A percentile compares a stretch with the other conserved stretches of the same genome.
These are phyloP conservation scores for Stephania yunnanensis DNA, from an alignment of 164 flowering plant genomes.

Conservation along the genomic window DNA sequence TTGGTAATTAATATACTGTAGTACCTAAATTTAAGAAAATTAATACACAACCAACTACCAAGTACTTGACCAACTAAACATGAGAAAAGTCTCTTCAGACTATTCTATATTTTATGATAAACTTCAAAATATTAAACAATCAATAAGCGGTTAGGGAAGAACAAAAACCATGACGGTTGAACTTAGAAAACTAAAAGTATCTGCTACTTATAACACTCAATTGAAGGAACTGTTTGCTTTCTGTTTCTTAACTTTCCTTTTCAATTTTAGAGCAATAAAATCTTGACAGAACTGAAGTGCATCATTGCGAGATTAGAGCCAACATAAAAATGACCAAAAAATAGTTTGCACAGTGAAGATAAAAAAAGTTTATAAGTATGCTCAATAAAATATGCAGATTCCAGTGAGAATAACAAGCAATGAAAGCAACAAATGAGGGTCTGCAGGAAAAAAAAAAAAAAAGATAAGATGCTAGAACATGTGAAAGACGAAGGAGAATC, in stretches of 20 bases:
- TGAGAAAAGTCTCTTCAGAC: neutral
- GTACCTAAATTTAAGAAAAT: too few relatives aligned
- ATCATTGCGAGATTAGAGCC: neutral
- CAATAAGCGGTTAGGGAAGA: neutral
- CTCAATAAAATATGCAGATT: neutral
- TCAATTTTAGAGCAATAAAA: neutral
- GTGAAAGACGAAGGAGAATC: neutral
- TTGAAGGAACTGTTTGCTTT: neutral
- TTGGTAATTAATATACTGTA: too few relatives aligned
- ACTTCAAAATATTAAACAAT: neutral
- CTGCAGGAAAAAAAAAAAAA: neutral
- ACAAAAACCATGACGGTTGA: neutral
- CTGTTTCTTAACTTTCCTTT: neutral
- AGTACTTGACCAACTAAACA: neutral
- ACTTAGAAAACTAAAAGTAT: neutral
- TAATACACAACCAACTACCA: neutral
- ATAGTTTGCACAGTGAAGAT: neutral
- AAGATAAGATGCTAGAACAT: neutral
- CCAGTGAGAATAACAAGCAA: neutral
- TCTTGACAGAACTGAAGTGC: neutral
- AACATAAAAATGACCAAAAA: neutral
- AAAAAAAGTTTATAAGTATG: too few relatives aligned
- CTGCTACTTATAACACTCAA: neutral
- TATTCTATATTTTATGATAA: too few relatives aligned
- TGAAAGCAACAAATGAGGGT: neutral